These are phyloP conservation scores for Tolypocladium inflatum DNA, from an alignment of 2,329 filamentous ascomycete species.

Conservation along the genomic window DNA sequence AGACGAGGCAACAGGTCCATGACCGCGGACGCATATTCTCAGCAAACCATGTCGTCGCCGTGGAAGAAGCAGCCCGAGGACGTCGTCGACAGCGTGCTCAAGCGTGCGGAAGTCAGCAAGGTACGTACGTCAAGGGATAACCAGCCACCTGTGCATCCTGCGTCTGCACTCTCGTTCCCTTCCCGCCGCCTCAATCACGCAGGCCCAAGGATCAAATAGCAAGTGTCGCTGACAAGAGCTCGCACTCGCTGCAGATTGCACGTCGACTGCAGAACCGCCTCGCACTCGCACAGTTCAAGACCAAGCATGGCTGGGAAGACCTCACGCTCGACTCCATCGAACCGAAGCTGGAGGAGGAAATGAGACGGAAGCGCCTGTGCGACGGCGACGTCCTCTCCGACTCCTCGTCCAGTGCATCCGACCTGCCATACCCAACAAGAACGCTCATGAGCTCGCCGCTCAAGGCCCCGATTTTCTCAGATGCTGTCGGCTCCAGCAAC, in stretches of 20 bases:
- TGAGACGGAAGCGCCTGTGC: conserved; percentile 60
- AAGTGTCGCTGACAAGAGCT: not conserved
- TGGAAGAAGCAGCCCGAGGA: conserved; percentile 55
- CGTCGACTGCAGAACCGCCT: conserved; percentile 87
- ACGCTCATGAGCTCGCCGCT: conserved; percentile 77
- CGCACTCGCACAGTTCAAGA: conserved; percentile 93
- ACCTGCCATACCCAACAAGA: conserved; percentile 58
- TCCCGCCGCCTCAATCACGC: not conserved
- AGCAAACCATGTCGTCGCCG: conserved; percentile 45
- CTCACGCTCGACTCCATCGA: conserved; percentile 79
- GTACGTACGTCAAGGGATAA: conserved; percentile 41
- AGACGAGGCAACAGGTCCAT: not conserved
- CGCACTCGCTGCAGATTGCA: conserved; percentile 58
- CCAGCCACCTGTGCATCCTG: not conserved
- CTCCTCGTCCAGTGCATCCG: conserved; percentile 76
- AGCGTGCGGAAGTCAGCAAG: conserved; percentile 67
- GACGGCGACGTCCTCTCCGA: conserved; percentile 74
- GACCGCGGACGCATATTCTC: not conserved
- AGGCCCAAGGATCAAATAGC: not conserved
- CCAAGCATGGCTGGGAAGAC: conserved; percentile 90
- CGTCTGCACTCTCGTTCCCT: not conserved
- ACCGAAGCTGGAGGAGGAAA: conserved; percentile 70
- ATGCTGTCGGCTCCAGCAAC: conserved; percentile 64
- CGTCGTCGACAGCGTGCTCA: conserved; percentile 59
- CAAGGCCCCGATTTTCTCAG: conserved; percentile 75